Percentiles rank a stretch among this genome's conserved stretches.
phyloP scores from a whole-genome alignment of 306 rosid species.

The Prinsepia uniflora region DNA sequence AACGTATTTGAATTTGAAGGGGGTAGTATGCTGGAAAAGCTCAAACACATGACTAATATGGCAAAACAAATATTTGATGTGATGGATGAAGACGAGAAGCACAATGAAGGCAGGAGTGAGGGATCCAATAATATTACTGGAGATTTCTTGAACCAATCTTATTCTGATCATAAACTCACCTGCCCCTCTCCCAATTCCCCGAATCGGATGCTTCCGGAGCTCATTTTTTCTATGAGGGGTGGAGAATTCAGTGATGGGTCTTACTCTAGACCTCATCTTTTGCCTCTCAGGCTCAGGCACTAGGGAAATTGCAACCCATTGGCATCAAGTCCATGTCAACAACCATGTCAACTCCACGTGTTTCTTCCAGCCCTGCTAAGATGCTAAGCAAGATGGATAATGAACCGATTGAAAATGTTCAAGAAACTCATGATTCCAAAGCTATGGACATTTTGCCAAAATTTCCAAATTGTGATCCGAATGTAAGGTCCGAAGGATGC shows the following conservation, averaged over 20 bases:
- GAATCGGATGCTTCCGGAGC: constrained; percentile 15
- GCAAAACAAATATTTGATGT: constrained; percentile 28
- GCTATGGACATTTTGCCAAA: neutral
- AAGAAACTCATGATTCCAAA: constrained; percentile 5
- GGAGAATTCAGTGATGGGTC: constrained; percentile 1
- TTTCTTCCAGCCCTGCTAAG: neutral
- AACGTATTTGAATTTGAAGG: too few species aligned
- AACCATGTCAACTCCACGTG: constrained; percentile 3
- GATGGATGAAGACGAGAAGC: constrained; percentile 33
- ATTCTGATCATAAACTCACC: constrained; percentile 6
- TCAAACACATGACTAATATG: constrained; percentile 15
- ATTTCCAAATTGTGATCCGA: neutral
- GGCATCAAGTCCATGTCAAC: constrained; percentile 18
- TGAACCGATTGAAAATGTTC: neutral
- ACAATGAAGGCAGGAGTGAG: neutral
- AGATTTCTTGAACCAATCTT: constrained; percentile 2
- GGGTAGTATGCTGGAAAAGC: constrained; percentile 22
- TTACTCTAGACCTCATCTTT: constrained; percentile 8
- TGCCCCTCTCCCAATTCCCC: constrained; percentile 25
- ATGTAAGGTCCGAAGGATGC: neutral
- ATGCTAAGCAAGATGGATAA: neutral
- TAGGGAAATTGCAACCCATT: constrained; percentile 20
- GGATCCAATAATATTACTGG: constrained; percentile 6
- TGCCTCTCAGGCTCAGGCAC: constrained; percentile 24
- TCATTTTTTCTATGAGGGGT: neutral